Evolutionary conservation across 106 monocot genomes (phyloP), one percentile per base, ranked within the genome.

Genomic region (Amphibolis antarctica): DNA sequence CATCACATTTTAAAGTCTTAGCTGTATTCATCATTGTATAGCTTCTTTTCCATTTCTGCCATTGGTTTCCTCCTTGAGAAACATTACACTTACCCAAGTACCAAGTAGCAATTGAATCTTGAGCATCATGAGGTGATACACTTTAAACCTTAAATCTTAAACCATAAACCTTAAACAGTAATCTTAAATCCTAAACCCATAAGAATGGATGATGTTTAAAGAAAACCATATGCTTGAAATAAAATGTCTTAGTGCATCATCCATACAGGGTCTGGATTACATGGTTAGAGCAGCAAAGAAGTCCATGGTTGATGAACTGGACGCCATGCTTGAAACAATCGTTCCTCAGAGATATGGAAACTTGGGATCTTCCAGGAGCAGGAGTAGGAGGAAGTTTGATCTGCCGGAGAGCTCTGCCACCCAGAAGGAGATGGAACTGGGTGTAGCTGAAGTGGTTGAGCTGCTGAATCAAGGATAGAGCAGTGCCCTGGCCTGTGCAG

Each of bases 271-370:
- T 70, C 75, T 82, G 1, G 98, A 98, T 53, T 91, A 80, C 43
- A 91, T 98, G 78, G 82, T 98, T 29, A 72, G 98, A 20, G 72
- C 80, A 19, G 87, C 87, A 11, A 74, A 78, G 67, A 91, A 68
- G 59, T 88, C 98, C 4, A 98, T 91, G 80, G 28, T 83, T 13
- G 77, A 82, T 4, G 98, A 98, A 66, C 82, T 98, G 22, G 98
- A 98, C 67, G 74, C 65, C 0, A 91, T 85, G 82, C 82, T 91
- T 25, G 87, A 98, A 31, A 68, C 76, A 26, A 70, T 98, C 28
- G 98, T 88, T 52, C 98, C 91, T 6, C 87, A 87, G 67, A 80
- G 78, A 18, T 20, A 51, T 17, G 82, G 79, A 28, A 85, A 71
- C 72, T 56, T 81, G 51, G 76, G 74, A 11, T 85, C 77, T 0